phyloP scores from a whole-genome alignment of 2,329 filamentous ascomycete species.

The Cryphonectria naterciae region DNA sequence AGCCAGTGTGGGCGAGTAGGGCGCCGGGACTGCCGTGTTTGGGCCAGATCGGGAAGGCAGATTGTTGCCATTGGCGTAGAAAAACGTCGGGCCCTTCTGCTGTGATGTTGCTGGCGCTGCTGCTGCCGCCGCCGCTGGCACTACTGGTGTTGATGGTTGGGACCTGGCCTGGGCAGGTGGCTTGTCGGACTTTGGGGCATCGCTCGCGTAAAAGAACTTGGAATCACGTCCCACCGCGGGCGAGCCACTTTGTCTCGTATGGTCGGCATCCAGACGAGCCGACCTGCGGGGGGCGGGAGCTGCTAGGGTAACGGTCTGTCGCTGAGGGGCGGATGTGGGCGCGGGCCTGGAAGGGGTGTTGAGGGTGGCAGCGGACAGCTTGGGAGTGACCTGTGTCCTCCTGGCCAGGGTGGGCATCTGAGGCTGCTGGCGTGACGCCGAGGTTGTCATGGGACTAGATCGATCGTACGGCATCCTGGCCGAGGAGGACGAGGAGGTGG shows the following conservation, averaged over 20 bases:
- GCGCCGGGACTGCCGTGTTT: slow-evolving; percentile 26
- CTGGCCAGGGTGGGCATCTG: slow-evolving; percentile 71
- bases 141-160: slow-evolving; percentile 22
- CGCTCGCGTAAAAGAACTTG: slow-evolving; percentile 93
- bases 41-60: slow-evolving; percentile 38
- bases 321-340: slow-evolving; percentile 30
- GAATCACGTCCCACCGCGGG: slow-evolving; percentile 49
- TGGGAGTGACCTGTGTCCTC: slow-evolving; percentile 57
- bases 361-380: slow-evolving; percentile 52
- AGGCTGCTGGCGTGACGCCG: slow-evolving; percentile 50
- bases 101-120: slow-evolving; percentile 1
- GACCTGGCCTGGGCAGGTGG: slow-evolving; percentile 48
- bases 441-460: slow-evolving; percentile 48
- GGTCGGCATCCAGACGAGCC: slow-evolving; percentile 36
- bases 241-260: slow-evolving; percentile 35
- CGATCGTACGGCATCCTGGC: slow-evolving; percentile 28
- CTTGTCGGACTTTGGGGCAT: slow-evolving; percentile 58
- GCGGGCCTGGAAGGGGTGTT: slow-evolving; percentile 32
- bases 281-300: slow-evolving; percentile 49
- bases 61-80: slow-evolving; percentile 58
- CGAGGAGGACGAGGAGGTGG: slow-evolving; percentile 13
- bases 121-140: slow-evolving; percentile 29
- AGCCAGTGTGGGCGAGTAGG: slow-evolving; percentile 41
- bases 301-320: slow-evolving; percentile 40
- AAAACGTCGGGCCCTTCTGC: slow-evolving; percentile 52